A percentile compares a stretch with the other conserved stretches of the same genome.
Evolutionary conservation across 2,329 filamentous ascomycete species (phyloP).

Genomic region (Aspergillus sp.): DNA sequence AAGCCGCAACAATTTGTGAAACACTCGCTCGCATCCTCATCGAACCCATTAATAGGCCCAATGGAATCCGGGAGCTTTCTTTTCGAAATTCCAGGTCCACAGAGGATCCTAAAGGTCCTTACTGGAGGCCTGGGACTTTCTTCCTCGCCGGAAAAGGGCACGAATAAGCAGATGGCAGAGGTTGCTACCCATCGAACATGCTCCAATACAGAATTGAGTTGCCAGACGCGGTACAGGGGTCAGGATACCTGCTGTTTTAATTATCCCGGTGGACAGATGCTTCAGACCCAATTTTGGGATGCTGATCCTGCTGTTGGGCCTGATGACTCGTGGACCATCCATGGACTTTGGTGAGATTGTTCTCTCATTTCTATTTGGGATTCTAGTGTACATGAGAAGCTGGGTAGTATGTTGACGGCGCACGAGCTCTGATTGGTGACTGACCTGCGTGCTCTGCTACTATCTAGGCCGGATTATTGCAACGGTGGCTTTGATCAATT

Average conservation of each 20-base stretch:
- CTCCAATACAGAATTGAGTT: conserved; percentile 45
- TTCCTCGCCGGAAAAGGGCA: conserved; percentile 7
- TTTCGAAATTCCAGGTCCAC: conserved; percentile 25
- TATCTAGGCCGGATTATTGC: conserved; percentile 53
- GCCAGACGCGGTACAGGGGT: conserved; percentile 54
- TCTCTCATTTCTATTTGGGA: no score
- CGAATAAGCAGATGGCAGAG: conserved; percentile 4
- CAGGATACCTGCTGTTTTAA: conserved; percentile 67
- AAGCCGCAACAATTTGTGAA: conserved; percentile 1
- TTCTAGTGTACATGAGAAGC: no score
- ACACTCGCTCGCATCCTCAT: no score
- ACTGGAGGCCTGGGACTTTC: conserved; percentile 24
- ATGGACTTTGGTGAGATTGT: conserved; percentile 53
- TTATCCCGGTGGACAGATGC: conserved; percentile 59
- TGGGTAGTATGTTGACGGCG: no score
- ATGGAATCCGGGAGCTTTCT: conserved; percentile 7
- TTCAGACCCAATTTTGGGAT: conserved; percentile 75
- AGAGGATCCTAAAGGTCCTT: conserved; percentile 27
- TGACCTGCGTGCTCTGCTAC: no score
- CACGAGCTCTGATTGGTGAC: no score
- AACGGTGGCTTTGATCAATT: conserved; percentile 60
- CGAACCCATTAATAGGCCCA: not conserved
- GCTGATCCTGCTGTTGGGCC: conserved; percentile 57
- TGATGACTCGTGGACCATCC: conserved; percentile 63
- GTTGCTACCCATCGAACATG: conserved; percentile 19